Conservation (phyloP, 352 stramenopile species). For the Phytopythium chamaehyphon region DNA sequence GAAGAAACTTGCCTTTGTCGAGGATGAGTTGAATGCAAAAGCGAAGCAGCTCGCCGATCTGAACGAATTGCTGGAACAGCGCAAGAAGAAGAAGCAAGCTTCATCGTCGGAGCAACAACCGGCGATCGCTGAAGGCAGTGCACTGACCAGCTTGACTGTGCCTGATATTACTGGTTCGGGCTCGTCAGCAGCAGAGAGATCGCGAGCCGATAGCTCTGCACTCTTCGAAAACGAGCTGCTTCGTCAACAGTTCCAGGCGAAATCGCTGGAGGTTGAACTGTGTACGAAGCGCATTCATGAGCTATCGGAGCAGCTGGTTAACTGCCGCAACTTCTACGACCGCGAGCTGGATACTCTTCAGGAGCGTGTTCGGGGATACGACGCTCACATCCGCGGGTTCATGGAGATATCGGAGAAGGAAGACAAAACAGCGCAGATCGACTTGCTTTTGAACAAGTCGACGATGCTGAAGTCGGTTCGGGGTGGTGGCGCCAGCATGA, state of each 20-base stretch:
- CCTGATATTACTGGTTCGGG: neutral
- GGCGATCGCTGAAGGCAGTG: slow-evolving; percentile 13
- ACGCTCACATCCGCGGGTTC: slow-evolving; percentile 37
- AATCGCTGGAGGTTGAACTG: slow-evolving; percentile 40
- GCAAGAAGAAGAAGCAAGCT: slow-evolving; percentile 4
- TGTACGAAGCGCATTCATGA: slow-evolving; percentile 38
- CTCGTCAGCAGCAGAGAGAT: slow-evolving; percentile 4
- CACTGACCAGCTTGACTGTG: slow-evolving; percentile 4
- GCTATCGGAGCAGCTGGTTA: slow-evolving; percentile 39
- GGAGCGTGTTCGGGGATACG: slow-evolving; percentile 46
- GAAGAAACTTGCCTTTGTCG: slow-evolving; percentile 43
- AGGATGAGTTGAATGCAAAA: slow-evolving; percentile 50
- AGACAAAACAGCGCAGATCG: slow-evolving; percentile 35
- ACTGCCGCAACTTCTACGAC: slow-evolving; percentile 55
- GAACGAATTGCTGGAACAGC: slow-evolving; percentile 24
- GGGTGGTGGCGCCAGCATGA: slow-evolving; percentile 22
- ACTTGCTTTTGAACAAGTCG: slow-evolving; percentile 44
- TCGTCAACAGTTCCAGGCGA: slow-evolving; percentile 45
- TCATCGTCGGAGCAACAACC: neutral
- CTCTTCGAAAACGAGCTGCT: slow-evolving; percentile 49
- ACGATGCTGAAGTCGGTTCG: slow-evolving; percentile 62
- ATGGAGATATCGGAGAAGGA: slow-evolving; percentile 42
- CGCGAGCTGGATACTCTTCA: slow-evolving; percentile 36
- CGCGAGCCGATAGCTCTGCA: slow-evolving; percentile 13
- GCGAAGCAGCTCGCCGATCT: slow-evolving; percentile 44